phyloP scores from a whole-genome alignment of 805 yeast genomes.

The Scheffersomyces ergatensis region DNA sequence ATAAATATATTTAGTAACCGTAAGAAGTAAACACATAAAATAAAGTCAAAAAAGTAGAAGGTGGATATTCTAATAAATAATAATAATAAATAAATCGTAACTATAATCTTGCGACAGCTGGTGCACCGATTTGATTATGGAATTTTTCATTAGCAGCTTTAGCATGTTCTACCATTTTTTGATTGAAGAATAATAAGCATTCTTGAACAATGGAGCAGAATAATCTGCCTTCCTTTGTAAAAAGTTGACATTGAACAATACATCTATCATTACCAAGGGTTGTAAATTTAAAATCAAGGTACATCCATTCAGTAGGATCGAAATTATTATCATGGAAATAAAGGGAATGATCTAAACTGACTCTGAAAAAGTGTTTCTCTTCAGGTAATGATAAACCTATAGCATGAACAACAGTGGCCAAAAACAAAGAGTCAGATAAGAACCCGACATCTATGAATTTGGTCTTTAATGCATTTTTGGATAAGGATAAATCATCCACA shows the following conservation, averaged over 20 bases:
- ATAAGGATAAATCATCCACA: constrained; percentile 22
- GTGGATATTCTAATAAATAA: no score
- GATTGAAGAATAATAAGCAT: constrained; percentile 16
- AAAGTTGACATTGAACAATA: constrained; percentile 23
- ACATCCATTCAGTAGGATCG: constrained; percentile 35
- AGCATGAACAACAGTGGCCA: constrained; percentile 24
- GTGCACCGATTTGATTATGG: background rate
- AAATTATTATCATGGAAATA: constrained; percentile 34
- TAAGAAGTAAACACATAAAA: no score
- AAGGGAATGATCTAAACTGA: constrained; percentile 35
- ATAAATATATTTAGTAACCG: no score
- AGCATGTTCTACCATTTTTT: constrained; percentile 3
- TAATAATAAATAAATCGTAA: no score
- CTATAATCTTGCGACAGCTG: background rate
- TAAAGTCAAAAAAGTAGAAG: no score
- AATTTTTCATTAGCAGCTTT: constrained; percentile 2
- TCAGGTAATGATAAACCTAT: constrained; percentile 18
- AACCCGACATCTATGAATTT: constrained; percentile 19
- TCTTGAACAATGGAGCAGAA: constrained; percentile 34
- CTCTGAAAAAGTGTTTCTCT: constrained; percentile 29
- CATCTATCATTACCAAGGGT: constrained; percentile 34
- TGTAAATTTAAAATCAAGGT: constrained; percentile 28
- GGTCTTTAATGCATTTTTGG: constrained; percentile 17
- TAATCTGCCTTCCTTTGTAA: constrained; percentile 23
- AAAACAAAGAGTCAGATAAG: constrained; percentile 29